phyloP scores from a whole-genome alignment of 2,329 filamentous ascomycete genomes.

The Colletotrichum tamarilloi region DNA sequence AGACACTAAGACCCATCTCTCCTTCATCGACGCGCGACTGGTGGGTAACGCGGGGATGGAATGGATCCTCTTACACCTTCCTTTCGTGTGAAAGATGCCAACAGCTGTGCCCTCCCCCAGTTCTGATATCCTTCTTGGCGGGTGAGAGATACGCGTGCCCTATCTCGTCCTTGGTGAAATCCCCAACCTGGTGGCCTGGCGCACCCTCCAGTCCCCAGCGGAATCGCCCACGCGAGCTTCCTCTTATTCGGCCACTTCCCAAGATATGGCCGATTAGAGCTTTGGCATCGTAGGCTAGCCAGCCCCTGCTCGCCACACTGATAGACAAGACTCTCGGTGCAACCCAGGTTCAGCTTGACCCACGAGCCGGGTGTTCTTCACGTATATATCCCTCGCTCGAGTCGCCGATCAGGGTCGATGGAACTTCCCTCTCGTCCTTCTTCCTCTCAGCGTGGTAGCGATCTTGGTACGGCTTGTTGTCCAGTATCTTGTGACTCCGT shows the following conservation, averaged over 20 bases:
- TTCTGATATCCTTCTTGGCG: slow-evolving; percentile 25
- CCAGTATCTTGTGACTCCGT: not conserved
- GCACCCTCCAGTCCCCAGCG: not conserved
- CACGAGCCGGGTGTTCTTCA: not conserved
- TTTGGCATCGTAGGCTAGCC: slow-evolving; percentile 17
- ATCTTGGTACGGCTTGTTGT: slow-evolving; percentile 7
- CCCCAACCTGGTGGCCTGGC: not conserved
- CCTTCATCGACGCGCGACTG: slow-evolving; percentile 11
- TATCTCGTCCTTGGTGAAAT: slow-evolving; percentile 25
- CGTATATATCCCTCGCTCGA: slow-evolving; percentile 24
- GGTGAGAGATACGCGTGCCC: slow-evolving; percentile 16
- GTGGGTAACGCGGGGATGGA: slow-evolving; percentile 31
- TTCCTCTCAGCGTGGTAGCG: slow-evolving; percentile 8
- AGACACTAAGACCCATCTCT: not conserved
- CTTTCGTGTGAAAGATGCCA: slow-evolving; percentile 34
- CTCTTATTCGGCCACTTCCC: not conserved
- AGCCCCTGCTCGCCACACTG: slow-evolving; percentile 28
- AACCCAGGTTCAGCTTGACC: slow-evolving; percentile 9
- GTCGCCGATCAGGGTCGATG: not conserved
- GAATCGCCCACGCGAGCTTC: slow-evolving; percentile 1
- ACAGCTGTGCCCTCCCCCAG: slow-evolving; percentile 19
- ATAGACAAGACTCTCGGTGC: slow-evolving; percentile 27
- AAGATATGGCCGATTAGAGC: not conserved
- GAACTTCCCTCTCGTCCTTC: not conserved
- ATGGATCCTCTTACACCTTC: slow-evolving; percentile 35